Conservation (phyloP, 2,329 filamentous ascomycete genomes). For the Fulvia fulva region DNA sequence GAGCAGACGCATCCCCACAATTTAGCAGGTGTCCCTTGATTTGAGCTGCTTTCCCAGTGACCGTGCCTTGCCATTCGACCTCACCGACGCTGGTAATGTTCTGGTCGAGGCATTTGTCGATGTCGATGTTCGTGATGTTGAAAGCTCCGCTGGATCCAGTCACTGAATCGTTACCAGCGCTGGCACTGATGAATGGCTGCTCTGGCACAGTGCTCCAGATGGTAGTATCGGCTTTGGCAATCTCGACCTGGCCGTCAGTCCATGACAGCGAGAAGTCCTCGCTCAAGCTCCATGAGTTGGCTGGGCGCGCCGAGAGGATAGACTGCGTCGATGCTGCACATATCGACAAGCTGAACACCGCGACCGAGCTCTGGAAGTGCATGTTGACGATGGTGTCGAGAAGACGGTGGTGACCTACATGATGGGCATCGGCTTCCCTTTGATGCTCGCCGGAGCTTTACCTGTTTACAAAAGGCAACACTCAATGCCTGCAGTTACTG, state of each 20-base stretch:
- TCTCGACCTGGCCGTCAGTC: slow-evolving; percentile 13
- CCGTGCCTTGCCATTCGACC: slow-evolving; percentile 13
- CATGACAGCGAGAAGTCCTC: slow-evolving; percentile 12
- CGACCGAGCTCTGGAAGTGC: not conserved
- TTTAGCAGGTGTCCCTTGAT: slow-evolving; percentile 22
- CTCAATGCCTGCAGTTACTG: not conserved
- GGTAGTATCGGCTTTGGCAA: slow-evolving; percentile 12
- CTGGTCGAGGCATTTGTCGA: slow-evolving; percentile 22
- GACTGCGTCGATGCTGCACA: slow-evolving; percentile 14
- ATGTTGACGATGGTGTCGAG: not conserved
- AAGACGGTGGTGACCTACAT: not conserved
- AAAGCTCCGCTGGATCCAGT: slow-evolving; percentile 24
- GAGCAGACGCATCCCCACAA: slow-evolving; percentile 16
- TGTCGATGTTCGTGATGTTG: slow-evolving; percentile 26
- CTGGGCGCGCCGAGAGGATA: slow-evolving; percentile 2
- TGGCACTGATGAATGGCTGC: slow-evolving; percentile 26
- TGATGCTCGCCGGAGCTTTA: not conserved
- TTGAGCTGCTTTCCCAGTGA: slow-evolving; percentile 18
- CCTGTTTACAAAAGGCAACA: not conserved
- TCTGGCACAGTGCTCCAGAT: slow-evolving; percentile 22
- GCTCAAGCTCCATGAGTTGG: slow-evolving; percentile 11
- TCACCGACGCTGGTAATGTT: slow-evolving; percentile 19
- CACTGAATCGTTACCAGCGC: slow-evolving; percentile 24
- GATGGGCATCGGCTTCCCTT: not conserved
- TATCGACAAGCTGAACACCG: slow-evolving; percentile 11